These are phyloP conservation scores for Carex littledalei DNA, from an alignment of 176 grass and related monocot species.

Conservation along the genomic window DNA sequence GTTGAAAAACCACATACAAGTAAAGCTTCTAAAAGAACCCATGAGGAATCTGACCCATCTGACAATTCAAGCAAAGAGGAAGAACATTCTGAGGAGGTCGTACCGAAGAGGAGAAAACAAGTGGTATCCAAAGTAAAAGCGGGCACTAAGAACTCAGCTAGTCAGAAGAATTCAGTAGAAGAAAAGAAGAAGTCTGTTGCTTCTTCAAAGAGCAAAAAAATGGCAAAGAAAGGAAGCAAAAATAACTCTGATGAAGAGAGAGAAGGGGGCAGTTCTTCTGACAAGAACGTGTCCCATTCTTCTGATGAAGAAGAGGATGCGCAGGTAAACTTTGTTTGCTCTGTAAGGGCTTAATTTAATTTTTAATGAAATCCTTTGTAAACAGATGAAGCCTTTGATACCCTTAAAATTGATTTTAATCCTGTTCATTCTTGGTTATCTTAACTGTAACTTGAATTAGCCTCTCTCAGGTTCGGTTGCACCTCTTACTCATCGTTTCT, in stretches of 20 bases:
- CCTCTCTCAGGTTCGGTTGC: neutral
- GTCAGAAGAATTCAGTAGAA: constrained; percentile 40
- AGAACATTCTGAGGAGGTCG: constrained; percentile 39
- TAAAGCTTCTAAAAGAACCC: constrained; percentile 55
- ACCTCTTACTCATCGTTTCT: neutral
- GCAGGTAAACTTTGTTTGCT: constrained; percentile 19
- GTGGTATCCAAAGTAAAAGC: constrained; percentile 35
- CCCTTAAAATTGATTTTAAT: neutral
- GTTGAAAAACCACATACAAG: constrained; percentile 21
- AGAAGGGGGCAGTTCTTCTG: constrained; percentile 28
- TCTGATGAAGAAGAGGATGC: constrained; percentile 54
- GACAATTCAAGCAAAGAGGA: constrained; percentile 45
- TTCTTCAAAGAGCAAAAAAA: constrained; percentile 50
- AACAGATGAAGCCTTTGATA: neutral
- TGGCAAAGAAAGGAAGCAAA: constrained; percentile 31
- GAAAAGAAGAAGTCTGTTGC: constrained; percentile 37
- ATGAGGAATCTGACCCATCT: constrained; percentile 46
- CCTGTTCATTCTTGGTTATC: neutral
- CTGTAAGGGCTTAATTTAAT: neutral
- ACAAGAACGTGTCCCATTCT: constrained; percentile 48
- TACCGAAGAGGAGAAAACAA: constrained; percentile 46
- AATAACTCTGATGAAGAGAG: constrained; percentile 35
- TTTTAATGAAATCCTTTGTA: neutral
- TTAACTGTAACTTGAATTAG: neutral
- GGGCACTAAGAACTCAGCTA: constrained; percentile 26